A percentile compares a stretch with the other conserved stretches of the same genome.
Evolutionary conservation across 345 rosid genomes (phyloP).

Genomic region (Mangifera indica): DNA sequence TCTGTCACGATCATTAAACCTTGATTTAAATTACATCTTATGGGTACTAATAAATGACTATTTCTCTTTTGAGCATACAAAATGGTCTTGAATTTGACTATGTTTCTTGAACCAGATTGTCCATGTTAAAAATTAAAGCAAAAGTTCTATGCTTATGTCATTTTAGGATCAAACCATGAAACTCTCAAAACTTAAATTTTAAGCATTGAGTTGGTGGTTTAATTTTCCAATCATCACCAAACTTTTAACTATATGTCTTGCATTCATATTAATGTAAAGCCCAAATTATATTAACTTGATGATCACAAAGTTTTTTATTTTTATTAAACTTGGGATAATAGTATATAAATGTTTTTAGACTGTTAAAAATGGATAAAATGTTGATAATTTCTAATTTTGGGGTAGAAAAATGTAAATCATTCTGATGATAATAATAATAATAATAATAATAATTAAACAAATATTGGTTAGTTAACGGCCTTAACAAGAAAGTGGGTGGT

Average conservation of each 20-base stretch:
- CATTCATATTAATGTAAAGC: background rate
- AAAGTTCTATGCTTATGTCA: background rate
- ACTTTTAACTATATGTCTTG: slow-evolving; percentile 28
- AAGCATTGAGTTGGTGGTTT: slow-evolving; percentile 26
- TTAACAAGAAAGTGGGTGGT: slow-evolving; percentile 37
- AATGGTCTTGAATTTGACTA: too few relatives aligned
- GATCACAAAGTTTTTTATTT: too few relatives aligned
- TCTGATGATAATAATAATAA: background rate
- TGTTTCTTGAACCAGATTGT: background rate
- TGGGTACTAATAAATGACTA: too few relatives aligned
- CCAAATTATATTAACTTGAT: too few relatives aligned
- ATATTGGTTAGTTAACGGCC: slow-evolving; percentile 40
- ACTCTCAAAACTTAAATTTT: slow-evolving; percentile 3
- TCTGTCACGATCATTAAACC: too few relatives aligned
- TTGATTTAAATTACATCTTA: too few relatives aligned
- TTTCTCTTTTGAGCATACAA: too few relatives aligned
- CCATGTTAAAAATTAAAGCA: background rate
- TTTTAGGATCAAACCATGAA: background rate
- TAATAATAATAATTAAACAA: background rate
- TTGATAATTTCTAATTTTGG: too few relatives aligned
- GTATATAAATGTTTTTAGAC: too few relatives aligned
- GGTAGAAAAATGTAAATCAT: too few relatives aligned
- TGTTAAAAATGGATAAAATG: too few relatives aligned
- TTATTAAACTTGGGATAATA: too few relatives aligned
- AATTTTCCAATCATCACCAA: slow-evolving; percentile 35